Conservation (phyloP, 352 stramenopile species). For the Phytopythium aichiense region DNA sequence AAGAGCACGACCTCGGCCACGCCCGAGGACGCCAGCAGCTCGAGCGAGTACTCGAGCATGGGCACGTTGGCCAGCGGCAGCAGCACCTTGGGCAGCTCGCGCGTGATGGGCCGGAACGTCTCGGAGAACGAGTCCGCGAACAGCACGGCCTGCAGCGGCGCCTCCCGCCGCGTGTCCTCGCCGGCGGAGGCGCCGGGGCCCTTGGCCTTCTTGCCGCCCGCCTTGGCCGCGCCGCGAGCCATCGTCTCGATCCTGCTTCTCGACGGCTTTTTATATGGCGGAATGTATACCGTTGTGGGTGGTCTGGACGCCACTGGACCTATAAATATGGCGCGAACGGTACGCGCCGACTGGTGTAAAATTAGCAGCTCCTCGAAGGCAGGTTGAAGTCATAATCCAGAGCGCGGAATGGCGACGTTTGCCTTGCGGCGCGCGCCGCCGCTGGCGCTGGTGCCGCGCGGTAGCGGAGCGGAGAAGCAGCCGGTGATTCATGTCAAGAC, state of each 20-base stretch:
- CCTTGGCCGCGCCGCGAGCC: conserved; percentile 15
- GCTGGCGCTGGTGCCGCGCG: conserved; percentile 45
- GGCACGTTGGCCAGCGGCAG: conserved; percentile 96
- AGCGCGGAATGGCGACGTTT: conserved; percentile 9
- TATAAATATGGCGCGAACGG: background rate
- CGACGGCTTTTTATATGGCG: too few relatives aligned
- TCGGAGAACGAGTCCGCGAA: conserved; percentile 94
- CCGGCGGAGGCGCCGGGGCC: conserved; percentile 16
- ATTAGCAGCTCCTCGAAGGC: background rate
- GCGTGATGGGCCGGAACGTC: conserved; percentile 91
- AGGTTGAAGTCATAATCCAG: background rate
- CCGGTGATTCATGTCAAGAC: conserved; percentile 3
- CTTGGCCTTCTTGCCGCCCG: conserved; percentile 12
- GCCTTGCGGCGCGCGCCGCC: conserved; percentile 30
- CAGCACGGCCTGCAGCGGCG: conserved; percentile 95
- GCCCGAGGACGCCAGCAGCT: conserved; percentile 93
- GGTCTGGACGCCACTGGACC: background rate
- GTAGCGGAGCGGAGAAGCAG: conserved; percentile 13
- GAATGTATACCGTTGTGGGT: background rate
- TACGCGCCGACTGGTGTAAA: background rate
- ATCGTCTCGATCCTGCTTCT: conserved; percentile 5
- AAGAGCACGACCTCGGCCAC: conserved; percentile 97
- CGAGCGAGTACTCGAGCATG: conserved; percentile 97
- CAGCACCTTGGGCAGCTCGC: conserved; percentile 90
- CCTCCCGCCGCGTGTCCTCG: conserved; percentile 86